Evolutionary conservation across 179 eudicot species (phyloP).

Genomic region (Actinidia arguta): DNA sequence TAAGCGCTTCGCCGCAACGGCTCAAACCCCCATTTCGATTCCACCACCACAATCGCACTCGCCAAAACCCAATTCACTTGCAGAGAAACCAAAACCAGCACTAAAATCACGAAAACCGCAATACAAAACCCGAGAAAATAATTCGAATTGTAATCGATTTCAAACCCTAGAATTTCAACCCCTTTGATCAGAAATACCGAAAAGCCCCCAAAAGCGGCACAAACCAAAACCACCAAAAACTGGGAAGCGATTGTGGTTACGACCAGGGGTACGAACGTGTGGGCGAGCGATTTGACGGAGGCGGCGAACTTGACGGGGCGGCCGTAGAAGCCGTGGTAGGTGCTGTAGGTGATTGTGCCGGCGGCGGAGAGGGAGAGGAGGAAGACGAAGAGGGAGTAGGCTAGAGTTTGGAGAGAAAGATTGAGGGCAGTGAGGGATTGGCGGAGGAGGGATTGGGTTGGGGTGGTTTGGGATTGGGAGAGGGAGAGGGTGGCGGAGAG

Average conservation of each 20-base stretch:
- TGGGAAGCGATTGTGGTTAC: slow-evolving; percentile 36
- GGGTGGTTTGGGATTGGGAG: slow-evolving; percentile 19
- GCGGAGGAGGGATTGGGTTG: slow-evolving; percentile 37
- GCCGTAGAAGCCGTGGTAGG: slow-evolving; percentile 72
- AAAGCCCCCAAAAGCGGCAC: slow-evolving; percentile 22
- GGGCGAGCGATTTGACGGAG: slow-evolving; percentile 45
- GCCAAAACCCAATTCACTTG: slow-evolving; percentile 57
- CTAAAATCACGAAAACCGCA: slow-evolving; percentile 20
- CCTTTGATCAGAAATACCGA: slow-evolving; percentile 20
- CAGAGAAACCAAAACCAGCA: slow-evolving; percentile 32
- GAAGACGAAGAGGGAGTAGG: slow-evolving; percentile 24
- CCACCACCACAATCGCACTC: slow-evolving; percentile 62
- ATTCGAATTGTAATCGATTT: slow-evolving; percentile 31
- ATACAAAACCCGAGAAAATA: slow-evolving; percentile 30
- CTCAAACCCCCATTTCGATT: slow-evolving; percentile 70
- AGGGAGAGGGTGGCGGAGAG: slow-evolving; percentile 37
- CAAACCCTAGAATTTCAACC: slow-evolving; percentile 32
- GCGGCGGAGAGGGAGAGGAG: slow-evolving; percentile 50
- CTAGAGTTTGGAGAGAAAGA: slow-evolving; percentile 22
- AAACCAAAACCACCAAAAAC: slow-evolving; percentile 24
- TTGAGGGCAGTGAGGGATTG: slow-evolving; percentile 11
- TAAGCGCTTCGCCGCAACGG: slow-evolving; percentile 58
- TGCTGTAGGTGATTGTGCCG: slow-evolving; percentile 66
- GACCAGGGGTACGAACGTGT: slow-evolving; percentile 49
- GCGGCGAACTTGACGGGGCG: slow-evolving; percentile 62